A percentile compares a stretch with the other conserved stretches of the same genome.
Conservation (phyloP, 2,329 filamentous ascomycete genomes). For the Sordariomycetes sp. region DNA sequence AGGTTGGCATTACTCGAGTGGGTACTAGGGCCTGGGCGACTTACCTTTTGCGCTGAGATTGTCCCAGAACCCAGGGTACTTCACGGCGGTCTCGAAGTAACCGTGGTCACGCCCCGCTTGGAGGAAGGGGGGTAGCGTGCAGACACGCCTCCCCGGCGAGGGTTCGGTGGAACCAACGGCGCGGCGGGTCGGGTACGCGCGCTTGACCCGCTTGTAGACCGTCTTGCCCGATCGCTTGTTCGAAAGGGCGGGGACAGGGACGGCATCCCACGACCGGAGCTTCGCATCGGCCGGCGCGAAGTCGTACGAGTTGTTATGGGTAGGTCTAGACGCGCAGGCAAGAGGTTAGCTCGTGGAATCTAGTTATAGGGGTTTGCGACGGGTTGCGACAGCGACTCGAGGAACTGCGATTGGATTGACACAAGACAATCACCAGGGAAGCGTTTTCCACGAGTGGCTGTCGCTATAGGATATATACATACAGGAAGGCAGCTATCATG, state of each 20-base stretch:
- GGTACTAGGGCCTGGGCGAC: background rate
- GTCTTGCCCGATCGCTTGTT: background rate
- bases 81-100: background rate
- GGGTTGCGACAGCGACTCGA: too few relatives aligned
- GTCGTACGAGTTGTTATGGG: background rate
- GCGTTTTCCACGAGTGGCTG: background rate
- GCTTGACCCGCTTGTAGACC: background rate
- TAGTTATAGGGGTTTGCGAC: too few relatives aligned
- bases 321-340: background rate
- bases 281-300: background rate
- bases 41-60: background rate
- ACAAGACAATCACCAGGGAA: background rate
- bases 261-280: background rate
- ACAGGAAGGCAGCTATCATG: background rate
- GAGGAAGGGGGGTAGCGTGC: background rate
- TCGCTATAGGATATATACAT: background rate
- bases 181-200: background rate
- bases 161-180: background rate
- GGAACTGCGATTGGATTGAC: background rate
- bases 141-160: background rate
- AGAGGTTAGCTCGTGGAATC: background rate
- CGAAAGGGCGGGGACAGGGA: background rate
- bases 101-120: background rate
- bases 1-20: background rate
- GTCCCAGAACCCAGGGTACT: constrained; percentile 1